Evolutionary conservation across 2,329 filamentous ascomycete genomes (phyloP).

Genomic region (Hymenoscyphus albidus): DNA sequence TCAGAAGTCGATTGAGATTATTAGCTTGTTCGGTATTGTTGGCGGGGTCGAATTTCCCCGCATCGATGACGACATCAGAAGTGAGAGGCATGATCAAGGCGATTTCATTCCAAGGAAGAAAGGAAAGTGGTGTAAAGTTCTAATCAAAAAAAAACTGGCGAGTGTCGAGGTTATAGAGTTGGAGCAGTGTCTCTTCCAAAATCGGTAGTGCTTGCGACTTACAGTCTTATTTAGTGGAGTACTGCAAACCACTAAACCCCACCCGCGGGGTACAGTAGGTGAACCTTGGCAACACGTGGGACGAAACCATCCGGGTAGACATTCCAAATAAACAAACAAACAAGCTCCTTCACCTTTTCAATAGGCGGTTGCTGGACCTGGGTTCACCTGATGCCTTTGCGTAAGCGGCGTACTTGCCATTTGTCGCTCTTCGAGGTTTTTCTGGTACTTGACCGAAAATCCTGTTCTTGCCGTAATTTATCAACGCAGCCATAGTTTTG

Average conservation of each 20-base stretch:
- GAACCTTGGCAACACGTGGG: not conserved
- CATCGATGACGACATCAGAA: conserved; percentile 41
- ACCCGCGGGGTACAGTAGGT: not conserved
- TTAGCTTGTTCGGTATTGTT: conserved; percentile 40
- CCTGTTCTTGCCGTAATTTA: conserved; percentile 24
- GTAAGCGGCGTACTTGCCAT: conserved; percentile 21
- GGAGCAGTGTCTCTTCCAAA: not conserved
- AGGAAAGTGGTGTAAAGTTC: not conserved
- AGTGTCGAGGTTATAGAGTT: not conserved
- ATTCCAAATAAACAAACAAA: not conserved
- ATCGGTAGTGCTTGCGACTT: not conserved
- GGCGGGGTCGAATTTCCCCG: conserved; percentile 42
- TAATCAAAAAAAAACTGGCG: not conserved
- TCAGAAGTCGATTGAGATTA: conserved; percentile 41
- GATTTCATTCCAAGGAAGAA: not conserved
- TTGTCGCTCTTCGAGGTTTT: conserved; percentile 19
- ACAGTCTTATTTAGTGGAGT: not conserved
- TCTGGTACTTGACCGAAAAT: conserved; percentile 16
- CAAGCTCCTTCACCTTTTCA: conserved; percentile 17
- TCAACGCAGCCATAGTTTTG: conserved; percentile 20
- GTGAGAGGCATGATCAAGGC: conserved; percentile 34
- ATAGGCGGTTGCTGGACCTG: conserved; percentile 21
- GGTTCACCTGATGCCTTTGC: conserved; percentile 12
- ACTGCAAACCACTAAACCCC: not conserved
- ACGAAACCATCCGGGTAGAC: not conserved